A percentile compares a stretch with the other conserved stretches of the same genome.
Evolutionary conservation across 2,329 filamentous ascomycete genomes (phyloP).

Genomic region (Apiospora malaysiana): DNA sequence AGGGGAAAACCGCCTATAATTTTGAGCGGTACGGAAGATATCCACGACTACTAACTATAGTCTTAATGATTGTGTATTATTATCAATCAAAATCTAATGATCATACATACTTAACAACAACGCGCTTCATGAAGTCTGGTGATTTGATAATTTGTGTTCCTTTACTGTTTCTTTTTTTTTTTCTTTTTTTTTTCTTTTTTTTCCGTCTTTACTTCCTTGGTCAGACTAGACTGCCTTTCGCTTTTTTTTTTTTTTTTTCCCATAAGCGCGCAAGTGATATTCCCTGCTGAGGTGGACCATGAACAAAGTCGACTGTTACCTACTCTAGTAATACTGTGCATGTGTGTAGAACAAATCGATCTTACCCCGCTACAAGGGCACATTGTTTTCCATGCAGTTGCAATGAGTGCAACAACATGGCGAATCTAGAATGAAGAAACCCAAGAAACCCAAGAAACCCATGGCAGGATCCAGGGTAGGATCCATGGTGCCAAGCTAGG

Average conservation of each 20-base stretch:
- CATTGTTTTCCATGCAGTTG: background rate
- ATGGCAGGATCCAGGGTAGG: too few relatives aligned
- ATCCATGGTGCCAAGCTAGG: background rate
- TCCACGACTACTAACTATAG: background rate
- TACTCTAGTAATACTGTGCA: too few relatives aligned
- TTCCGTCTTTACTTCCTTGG: too few relatives aligned
- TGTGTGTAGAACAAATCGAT: background rate
- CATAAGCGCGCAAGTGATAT: constrained; percentile 1
- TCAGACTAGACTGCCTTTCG: background rate
- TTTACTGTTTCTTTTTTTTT: background rate
- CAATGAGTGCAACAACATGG: background rate
- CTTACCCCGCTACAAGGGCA: background rate
- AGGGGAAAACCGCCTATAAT: constrained; percentile 11
- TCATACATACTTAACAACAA: background rate
- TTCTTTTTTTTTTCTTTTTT: background rate
- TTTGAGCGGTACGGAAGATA: constrained; percentile 12
- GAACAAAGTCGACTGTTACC: background rate
- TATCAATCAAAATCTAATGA: constrained; percentile 12
- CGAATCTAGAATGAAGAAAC: background rate
- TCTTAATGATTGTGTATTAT: constrained; percentile 9
- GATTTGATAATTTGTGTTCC: too few relatives aligned
- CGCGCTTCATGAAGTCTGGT: background rate
- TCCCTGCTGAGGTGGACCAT: background rate
- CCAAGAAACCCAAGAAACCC: too few relatives aligned
- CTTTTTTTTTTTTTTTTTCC: too few relatives aligned